Evolutionary conservation across 176 grass and related monocot genomes (phyloP), one percentile per base, ranked within the genome.

Genomic region (Rhynchospora breviuscula): DNA sequence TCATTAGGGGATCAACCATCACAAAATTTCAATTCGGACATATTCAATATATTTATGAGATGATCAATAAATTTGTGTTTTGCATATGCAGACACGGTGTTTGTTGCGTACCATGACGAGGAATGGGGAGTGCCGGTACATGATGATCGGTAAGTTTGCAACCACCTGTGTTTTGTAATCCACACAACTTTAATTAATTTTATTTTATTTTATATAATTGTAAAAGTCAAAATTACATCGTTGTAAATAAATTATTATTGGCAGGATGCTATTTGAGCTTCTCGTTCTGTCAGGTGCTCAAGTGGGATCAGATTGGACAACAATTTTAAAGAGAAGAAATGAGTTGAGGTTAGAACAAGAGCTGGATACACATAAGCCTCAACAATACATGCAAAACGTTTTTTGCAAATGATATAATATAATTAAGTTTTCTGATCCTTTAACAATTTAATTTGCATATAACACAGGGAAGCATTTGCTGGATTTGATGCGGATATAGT

Each of bases 51-150:
- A 29, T 45, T 75, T 0, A 52, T 25, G 11, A 71, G 2, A 49
- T 73, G 13, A 11, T 77, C 54, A 75, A 52, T 26, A 19, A 31
- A 17, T 56, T 56, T 31, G 49, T 54, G 11, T 56, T 29, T 15
- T 9, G 71, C 52, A 61, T 52, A 59, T 29, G 51, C 81, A 91
- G 95, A 94, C 80, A 89, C 90, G 13, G 56, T 93, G 65, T 94
- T 91, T 7, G 86, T 98, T 29, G 88, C 92, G 1, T 98, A 98
- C 89, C 95, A 98, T 54, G 95, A 98, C 31, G 89, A 94, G 75
- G 95, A 98, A 60, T 98, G 95, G 95, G 95, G 95, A 61, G 86
- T 94, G 59, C 92, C 92, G 22, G 87, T 98, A 75, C 92, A 91
- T 82, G 75, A 98, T 40, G 92, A 98, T 82, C 79, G 85, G 95